A percentile compares a stretch with the other conserved stretches of the same genome.
phyloP scores from a whole-genome alignment of 2,329 filamentous ascomycete species.

The Grosmannia serpens region DNA sequence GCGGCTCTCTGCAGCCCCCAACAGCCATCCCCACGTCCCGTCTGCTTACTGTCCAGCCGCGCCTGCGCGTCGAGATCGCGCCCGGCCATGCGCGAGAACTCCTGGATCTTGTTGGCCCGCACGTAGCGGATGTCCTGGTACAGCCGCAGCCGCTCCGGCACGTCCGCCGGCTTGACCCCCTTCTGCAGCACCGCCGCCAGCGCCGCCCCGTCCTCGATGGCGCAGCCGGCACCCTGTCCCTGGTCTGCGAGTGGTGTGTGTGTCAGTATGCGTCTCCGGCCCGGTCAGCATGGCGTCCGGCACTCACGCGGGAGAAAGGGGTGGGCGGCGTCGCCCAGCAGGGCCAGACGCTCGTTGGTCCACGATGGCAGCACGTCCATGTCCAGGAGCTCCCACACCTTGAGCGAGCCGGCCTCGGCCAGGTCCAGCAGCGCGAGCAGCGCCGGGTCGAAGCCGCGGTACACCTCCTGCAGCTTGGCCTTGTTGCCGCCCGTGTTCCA shows the following conservation, averaged over 20 bases:
- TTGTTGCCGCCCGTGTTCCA: conserved; percentile 27
- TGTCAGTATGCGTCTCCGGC: too few species aligned
- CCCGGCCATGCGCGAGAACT: conserved; percentile 37
- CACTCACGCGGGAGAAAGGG: conserved; percentile 50
- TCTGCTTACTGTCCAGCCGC: conserved; percentile 32
- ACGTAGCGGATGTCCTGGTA: conserved; percentile 48
- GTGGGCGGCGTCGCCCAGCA: conserved; percentile 58
- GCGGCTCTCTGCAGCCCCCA: not conserved
- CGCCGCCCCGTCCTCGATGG: conserved; percentile 56
- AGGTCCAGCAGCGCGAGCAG: conserved; percentile 28
- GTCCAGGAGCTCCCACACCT: conserved; percentile 49
- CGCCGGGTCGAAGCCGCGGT: conserved; percentile 29
- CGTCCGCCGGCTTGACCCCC: conserved; percentile 29
- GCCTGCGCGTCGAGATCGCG: conserved; percentile 27
- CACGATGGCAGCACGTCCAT: conserved; percentile 45
- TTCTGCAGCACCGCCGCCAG: conserved; percentile 42
- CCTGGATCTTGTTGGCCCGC: conserved; percentile 23
- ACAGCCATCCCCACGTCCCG: too few species aligned
- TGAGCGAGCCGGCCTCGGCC: conserved; percentile 32
- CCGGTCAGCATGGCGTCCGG: too few species aligned
- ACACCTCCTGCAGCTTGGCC: conserved; percentile 25
- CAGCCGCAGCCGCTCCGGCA: conserved; percentile 43
- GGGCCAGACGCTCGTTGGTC: conserved; percentile 38
- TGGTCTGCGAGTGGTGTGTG: conserved; percentile 28
- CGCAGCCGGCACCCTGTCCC: conserved; percentile 49